Evolutionary conservation across 768 basidiomycete species (phyloP).

Genomic region (Tricholoma bakamatsutake): DNA sequence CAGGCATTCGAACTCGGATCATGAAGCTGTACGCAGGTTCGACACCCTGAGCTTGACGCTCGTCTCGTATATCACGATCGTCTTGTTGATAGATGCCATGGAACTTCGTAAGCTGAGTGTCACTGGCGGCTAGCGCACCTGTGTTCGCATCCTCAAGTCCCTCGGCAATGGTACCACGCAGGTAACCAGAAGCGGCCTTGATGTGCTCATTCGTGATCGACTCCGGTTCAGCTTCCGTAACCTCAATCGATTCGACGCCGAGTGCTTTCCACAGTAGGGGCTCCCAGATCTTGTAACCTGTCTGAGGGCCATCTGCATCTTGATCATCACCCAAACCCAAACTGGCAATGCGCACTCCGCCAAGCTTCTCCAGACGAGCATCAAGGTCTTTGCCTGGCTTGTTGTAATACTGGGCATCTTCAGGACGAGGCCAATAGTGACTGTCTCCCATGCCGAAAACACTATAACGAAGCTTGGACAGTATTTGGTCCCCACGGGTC

Average conservation of each 20-base stretch:
- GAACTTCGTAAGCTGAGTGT: conserved; percentile 97
- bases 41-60: conserved; percentile 84
- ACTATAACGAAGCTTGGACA: conserved; percentile 64
- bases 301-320: conserved; percentile 92
- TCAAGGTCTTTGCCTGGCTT: conserved; percentile 92
- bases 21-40: conserved; percentile 98
- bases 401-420: conserved; percentile 98
- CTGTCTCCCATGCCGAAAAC: conserved; percentile 98
- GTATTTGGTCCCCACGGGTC: conserved; percentile 48
- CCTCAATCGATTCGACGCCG: conserved; percentile 84
- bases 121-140: conserved; percentile 85
- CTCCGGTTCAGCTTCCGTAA: conserved; percentile 90
- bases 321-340: conserved; percentile 95
- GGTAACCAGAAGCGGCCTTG: conserved; percentile 91
- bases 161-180: conserved; percentile 92
- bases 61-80: conserved; percentile 97
- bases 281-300: conserved; percentile 97
- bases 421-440: conserved; percentile 97
- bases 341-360: conserved; percentile 66
- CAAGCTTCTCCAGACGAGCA: conserved; percentile 68
- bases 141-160: conserved; percentile 83
- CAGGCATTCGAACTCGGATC: conserved; percentile 96
- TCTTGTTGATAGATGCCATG: conserved; percentile 96
- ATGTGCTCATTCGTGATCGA: conserved; percentile 99
- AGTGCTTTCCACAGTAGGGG: conserved; percentile 88